phyloP scores from a whole-genome alignment of 352 stramenopile genomes.

The Blastocystis sp. region DNA sequence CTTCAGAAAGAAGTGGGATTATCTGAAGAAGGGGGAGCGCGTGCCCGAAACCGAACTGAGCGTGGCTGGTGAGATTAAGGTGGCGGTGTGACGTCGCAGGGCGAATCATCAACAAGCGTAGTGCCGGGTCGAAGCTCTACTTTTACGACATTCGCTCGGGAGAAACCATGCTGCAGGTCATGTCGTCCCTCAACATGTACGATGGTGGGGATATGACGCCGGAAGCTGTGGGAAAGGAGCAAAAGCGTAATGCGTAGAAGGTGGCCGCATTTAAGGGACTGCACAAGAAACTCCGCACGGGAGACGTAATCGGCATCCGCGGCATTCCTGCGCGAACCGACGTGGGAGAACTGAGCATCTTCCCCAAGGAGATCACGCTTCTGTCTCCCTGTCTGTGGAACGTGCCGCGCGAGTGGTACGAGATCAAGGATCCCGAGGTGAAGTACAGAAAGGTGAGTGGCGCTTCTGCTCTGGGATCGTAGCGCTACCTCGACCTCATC shows the following conservation, averaged over 20 bases:
- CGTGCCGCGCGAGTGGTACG: slow-evolving; percentile 78
- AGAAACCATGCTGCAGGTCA: slow-evolving; percentile 67
- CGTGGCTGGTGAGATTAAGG: slow-evolving; percentile 43
- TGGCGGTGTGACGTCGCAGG: not conserved
- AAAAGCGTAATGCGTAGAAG: not conserved
- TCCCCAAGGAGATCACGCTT: slow-evolving; percentile 77
- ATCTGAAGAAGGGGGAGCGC: slow-evolving; percentile 73
- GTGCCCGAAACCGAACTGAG: slow-evolving; percentile 30
- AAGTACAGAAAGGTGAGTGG: slow-evolving; percentile 71
- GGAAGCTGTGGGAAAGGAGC: not conserved
- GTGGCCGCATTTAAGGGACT: slow-evolving; percentile 24
- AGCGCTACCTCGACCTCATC: slow-evolving; percentile 92
- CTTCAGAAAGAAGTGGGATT: slow-evolving; percentile 80
- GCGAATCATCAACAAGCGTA: slow-evolving; percentile 68
- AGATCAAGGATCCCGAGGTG: slow-evolving; percentile 75
- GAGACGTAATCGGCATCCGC: slow-evolving; percentile 74
- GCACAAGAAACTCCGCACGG: slow-evolving; percentile 60
- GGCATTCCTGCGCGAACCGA: slow-evolving; percentile 79
- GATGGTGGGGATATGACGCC: not conserved
- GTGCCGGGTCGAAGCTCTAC: slow-evolving; percentile 64
- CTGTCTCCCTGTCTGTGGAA: slow-evolving; percentile 82
- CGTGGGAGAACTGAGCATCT: slow-evolving; percentile 81
- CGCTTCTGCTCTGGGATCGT: slow-evolving; percentile 78
- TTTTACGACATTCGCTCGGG: slow-evolving; percentile 68
- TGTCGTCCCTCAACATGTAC: slow-evolving; percentile 50